A percentile compares a stretch with the other conserved stretches of the same genome.
phyloP scores from a whole-genome alignment of 345 rosid genomes.

The Abelmoschus esculentus region DNA sequence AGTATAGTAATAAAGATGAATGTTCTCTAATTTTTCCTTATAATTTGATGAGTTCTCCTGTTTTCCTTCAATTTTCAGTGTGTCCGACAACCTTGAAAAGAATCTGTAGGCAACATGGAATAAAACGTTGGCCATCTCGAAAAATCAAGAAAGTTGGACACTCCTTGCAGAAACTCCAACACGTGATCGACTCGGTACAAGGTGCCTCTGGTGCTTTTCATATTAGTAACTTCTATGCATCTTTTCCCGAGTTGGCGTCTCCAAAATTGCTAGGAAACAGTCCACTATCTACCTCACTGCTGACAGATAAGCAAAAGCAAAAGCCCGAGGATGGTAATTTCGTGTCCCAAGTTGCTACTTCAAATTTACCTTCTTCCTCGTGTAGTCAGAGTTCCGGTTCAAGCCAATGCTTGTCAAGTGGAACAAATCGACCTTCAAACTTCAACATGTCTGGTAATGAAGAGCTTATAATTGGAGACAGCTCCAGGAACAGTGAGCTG shows the following conservation, averaged over 20 bases:
- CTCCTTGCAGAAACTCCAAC: constrained; percentile 78
- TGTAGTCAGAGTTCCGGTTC: constrained; percentile 69
- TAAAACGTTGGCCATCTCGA: constrained; percentile 91
- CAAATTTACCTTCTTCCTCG: constrained; percentile 55
- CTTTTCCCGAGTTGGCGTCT: constrained; percentile 61
- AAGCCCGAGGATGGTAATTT: constrained; percentile 24
- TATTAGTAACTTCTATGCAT: constrained; percentile 54
- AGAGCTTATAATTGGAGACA: constrained; percentile 28
- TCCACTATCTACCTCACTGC: constrained; percentile 18
- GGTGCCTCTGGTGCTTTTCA: constrained; percentile 64
- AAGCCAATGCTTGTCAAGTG: constrained; percentile 67
- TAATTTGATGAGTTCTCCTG: constrained; percentile 8
- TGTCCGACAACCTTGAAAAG: constrained; percentile 98
- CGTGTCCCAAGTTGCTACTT: constrained; percentile 21
- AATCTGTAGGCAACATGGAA: constrained; percentile 87
- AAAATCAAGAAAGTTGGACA: constrained; percentile 90
- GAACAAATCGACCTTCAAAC: constrained; percentile 34
- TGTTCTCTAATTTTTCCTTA: neutral
- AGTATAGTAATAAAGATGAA: neutral
- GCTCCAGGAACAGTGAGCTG: constrained; percentile 16
- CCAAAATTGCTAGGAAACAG: constrained; percentile 31
- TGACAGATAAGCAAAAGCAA: constrained; percentile 18
- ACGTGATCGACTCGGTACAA: constrained; percentile 67
- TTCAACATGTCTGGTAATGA: constrained; percentile 16
- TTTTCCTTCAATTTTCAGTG: constrained; percentile 45